Base-by-base conservation (phyloP, 2,329 filamentous ascomycete species). In the Stemphylium beticola region DNA sequence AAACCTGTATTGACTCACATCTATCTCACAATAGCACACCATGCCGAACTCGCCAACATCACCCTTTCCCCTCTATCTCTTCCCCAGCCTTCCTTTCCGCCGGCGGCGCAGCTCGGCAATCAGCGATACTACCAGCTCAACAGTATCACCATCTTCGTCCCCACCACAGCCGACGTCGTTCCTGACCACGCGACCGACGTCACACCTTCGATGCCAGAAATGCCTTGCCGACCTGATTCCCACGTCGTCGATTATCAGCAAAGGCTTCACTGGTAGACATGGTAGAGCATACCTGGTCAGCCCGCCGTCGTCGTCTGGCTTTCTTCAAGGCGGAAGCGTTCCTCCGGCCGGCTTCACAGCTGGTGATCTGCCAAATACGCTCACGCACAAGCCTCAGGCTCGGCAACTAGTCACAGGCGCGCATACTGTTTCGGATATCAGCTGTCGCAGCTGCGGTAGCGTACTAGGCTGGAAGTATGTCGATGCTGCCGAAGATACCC, bases 391-490 rank as follows among this genome's bases (percentile, higher is more conserved):
- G 43, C 76, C 85, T 8, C 81, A 85, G 0, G 78, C 83, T 12
- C 74, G 85, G 2, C 82, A 86, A 60, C 77, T 87, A 1, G 85
- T 87, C 34, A 88, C 85, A 2, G 85, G 85, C 41, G 80, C 81
- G 8, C 85, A 88, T 61, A 87, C 83, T 0, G 85, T 88, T 6
- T 79, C 79, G 51, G 85, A 88, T 56, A 81, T 88, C 38, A 81
- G 75, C 58, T 88, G 85, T 63, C 72, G 77, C 4, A 77, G 79
- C 41, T 88, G 85, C 58, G 83, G 81, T 2, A 80, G 68, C 49
- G 78, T 85, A 32, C 65, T 88, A 17, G 85, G 85, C 2, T 88
- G 85, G 85, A 87, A 88, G 70, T 88, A 88, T 64, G 80, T 87
- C 20, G 78, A 80, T 17, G 85, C 85, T 0, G 83, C 85, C 55